Conservation (phyloP, 2,329 filamentous ascomycete species). For the Penicillium italicum region DNA sequence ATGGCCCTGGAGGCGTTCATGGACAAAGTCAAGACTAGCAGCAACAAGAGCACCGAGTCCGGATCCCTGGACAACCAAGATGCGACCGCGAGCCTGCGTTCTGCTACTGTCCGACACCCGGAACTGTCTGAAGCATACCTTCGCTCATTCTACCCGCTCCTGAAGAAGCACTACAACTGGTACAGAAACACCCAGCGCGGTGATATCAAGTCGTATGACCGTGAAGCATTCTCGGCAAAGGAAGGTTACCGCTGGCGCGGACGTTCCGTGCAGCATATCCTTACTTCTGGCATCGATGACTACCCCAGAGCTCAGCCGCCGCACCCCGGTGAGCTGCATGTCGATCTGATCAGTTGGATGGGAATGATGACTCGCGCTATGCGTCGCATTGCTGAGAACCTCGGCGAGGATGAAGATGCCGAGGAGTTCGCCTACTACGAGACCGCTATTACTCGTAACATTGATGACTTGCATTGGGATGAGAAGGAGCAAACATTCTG, state of each 20-base stretch:
- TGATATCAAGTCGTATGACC: conserved; percentile 86
- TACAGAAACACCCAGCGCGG: conserved; percentile 89
- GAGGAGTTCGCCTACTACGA: conserved; percentile 68
- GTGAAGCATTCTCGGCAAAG: conserved; percentile 79
- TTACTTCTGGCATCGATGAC: conserved; percentile 93
- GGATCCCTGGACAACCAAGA: conserved; percentile 23
- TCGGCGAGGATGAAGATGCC: conserved; percentile 74
- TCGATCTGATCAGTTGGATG: conserved; percentile 94
- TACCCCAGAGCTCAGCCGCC: conserved; percentile 92
- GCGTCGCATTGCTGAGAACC: conserved; percentile 68
- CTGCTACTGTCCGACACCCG: conserved; percentile 63
- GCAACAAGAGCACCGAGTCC: conserved; percentile 33
- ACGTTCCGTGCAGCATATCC: conserved; percentile 76
- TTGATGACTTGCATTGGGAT: conserved; percentile 92
- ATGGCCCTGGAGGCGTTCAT: conserved; percentile 82
- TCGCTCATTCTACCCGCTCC: conserved; percentile 73
- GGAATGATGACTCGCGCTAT: conserved; percentile 93
- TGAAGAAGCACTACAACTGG: conserved; percentile 90
- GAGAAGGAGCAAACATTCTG: conserved; percentile 78
- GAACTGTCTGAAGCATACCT: conserved; percentile 69
- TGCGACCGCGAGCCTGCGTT: conserved; percentile 52
- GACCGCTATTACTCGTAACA: conserved; percentile 75
- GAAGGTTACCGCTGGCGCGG: conserved; percentile 96
- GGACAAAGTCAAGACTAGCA: conserved; percentile 63
- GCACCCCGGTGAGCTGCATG: conserved; percentile 90